Evolutionary conservation across 176 grass and related monocot genomes (phyloP).

Genomic region (Eleusine indica): DNA sequence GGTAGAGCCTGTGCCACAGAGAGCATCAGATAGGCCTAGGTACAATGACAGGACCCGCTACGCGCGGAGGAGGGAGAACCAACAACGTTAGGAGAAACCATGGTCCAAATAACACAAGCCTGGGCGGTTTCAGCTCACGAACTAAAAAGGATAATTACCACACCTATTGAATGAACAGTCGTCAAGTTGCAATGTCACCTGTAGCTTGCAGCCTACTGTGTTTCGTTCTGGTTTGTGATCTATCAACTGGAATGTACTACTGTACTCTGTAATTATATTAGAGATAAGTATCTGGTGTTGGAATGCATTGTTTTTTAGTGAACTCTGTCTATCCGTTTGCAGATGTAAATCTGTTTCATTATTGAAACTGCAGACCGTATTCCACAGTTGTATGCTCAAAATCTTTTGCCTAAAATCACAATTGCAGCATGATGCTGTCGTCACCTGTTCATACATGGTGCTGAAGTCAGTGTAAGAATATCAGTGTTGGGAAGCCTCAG

Average conservation of each 20-base stretch:
- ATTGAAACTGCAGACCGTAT: background rate
- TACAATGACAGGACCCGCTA: conserved; percentile 89
- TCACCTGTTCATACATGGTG: background rate
- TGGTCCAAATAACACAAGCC: conserved; percentile 20
- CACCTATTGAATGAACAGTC: conserved; percentile 9
- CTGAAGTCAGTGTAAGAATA: too few species aligned
- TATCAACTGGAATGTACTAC: conserved; percentile 38
- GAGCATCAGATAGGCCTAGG: conserved; percentile 73
- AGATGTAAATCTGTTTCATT: conserved; percentile 32
- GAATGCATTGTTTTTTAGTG: background rate
- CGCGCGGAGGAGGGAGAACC: conserved; percentile 72
- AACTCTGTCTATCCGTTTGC: background rate
- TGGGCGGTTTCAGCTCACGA: background rate
- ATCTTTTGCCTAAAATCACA: background rate
- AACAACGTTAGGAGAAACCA: conserved; percentile 44
- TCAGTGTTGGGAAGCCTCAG: background rate
- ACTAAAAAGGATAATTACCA: background rate
- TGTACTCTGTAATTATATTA: conserved; percentile 43
- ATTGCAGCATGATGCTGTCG: background rate
- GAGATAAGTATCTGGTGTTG: conserved; percentile 23
- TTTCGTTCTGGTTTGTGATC: conserved; percentile 4
- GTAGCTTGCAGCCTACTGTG: background rate
- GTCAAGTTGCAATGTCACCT: conserved; percentile 12
- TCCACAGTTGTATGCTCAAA: background rate
- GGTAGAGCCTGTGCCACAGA: conserved; percentile 83